Percentiles rank a stretch among this genome's conserved stretches.
Evolutionary conservation across 208 protist genomes (phyloP).

Genomic region (Leishmania guyanensis): DNA sequence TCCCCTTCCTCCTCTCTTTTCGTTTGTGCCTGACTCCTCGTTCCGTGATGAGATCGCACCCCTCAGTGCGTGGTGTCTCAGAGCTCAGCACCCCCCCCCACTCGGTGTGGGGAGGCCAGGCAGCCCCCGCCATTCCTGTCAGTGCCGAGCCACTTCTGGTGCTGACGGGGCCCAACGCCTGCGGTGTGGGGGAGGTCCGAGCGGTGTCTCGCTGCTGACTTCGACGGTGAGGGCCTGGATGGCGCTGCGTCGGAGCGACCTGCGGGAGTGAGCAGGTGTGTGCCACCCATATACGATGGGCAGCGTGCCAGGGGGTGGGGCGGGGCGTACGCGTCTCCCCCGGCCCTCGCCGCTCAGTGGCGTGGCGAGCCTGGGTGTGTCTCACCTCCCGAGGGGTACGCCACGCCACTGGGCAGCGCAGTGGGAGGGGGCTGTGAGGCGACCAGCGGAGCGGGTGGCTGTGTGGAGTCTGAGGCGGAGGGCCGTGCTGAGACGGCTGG

Average conservation of each 20-base stretch:
- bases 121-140: neutral
- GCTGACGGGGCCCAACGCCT: no score
- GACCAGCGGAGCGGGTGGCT: neutral
- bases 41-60: neutral
- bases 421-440: no score
- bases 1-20: neutral
- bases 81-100: neutral
- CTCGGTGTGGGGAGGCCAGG: neutral
- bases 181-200: no score
- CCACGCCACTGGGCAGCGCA: no score
- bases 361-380: no score
- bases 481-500: neutral
- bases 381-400: no score
- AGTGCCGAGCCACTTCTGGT: neutral
- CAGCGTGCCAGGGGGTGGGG: neutral
- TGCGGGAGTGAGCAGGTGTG: neutral
- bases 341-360: neutral
- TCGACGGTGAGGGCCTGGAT: neutral
- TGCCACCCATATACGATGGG: neutral
- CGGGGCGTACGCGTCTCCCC: neutral
- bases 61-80: neutral
- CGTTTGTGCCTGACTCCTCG: neutral
- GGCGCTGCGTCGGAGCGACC: neutral
- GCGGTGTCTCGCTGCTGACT: neutral
- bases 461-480: neutral